Percentiles rank a stretch among this genome's conserved stretches.
Conservation (phyloP, 495 filamentous ascomycete genomes). For the Trichoderma virens region DNA sequence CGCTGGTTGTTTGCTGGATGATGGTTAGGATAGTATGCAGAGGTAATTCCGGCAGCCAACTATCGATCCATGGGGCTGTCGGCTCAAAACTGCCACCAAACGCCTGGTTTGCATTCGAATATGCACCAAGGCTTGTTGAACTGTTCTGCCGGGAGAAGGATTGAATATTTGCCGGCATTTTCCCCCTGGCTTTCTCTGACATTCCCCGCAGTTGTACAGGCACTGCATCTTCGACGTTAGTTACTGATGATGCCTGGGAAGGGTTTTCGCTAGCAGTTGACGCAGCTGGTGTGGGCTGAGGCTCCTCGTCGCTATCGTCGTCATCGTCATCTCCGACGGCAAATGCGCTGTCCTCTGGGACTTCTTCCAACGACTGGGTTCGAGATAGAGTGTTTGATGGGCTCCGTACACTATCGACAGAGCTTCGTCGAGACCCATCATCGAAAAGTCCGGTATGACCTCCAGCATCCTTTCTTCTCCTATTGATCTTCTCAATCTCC, state of each 20-base stretch:
- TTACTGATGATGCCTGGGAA: constrained; percentile 67
- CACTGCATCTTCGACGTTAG: constrained; percentile 67
- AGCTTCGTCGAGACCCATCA: constrained; percentile 46
- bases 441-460: constrained; percentile 37
- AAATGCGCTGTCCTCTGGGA: constrained; percentile 76
- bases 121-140: constrained; percentile 70
- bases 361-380: constrained; percentile 58
- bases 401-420: constrained; percentile 64
- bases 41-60: constrained; percentile 86
- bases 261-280: constrained; percentile 63
- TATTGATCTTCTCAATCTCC: constrained; percentile 78
- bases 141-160: constrained; percentile 90
- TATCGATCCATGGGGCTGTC: constrained; percentile 76
- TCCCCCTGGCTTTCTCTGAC: constrained; percentile 96
- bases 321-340: constrained; percentile 81
- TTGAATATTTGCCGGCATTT: constrained; percentile 81
- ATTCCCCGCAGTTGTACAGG: constrained; percentile 89
- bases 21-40: constrained; percentile 83
- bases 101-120: constrained; percentile 46
- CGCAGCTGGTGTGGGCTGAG: constrained; percentile 58
- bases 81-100: constrained; percentile 62
- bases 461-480: constrained; percentile 61
- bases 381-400: constrained; percentile 48
- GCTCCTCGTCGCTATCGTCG: constrained; percentile 61
- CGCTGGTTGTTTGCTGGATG: constrained; percentile 53